phyloP scores from a whole-genome alignment of 805 yeast species.

The Hanseniaspora mollemarum region DNA sequence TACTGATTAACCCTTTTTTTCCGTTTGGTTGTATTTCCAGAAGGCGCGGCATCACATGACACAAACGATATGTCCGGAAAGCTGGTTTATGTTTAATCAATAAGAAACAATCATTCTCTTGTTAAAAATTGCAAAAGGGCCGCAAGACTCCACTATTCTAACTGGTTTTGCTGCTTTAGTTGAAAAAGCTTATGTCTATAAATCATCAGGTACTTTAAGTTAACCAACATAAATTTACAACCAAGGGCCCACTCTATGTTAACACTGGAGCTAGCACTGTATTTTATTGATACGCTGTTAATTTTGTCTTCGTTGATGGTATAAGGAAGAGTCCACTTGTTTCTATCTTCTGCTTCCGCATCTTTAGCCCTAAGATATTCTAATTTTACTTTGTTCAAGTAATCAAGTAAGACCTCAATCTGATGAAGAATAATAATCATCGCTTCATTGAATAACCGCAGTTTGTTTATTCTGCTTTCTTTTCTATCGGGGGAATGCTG shows the following conservation, averaged over 20 bases:
- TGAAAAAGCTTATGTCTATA: conserved; percentile 10
- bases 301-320: conserved; percentile 57
- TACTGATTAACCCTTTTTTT: no score
- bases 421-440: not conserved
- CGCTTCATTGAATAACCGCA: conserved; percentile 6
- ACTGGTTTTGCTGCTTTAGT: not conserved
- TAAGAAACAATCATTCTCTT: no score
- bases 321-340: conserved; percentile 44
- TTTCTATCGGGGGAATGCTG: not conserved
- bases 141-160: no score
- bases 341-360: conserved; percentile 38
- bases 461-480: not conserved
- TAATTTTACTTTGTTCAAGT: conserved; percentile 3
- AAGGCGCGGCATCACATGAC: no score
- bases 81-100: no score
- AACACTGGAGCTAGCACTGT: conserved; percentile 39
- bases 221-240: conserved; percentile 67
- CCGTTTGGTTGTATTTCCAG: no score
- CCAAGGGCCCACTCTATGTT: conserved; percentile 84
- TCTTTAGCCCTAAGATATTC: not conserved
- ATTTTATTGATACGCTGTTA: conserved; percentile 64
- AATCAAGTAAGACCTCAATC: not conserved
- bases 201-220: conserved; percentile 59
- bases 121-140: no score
- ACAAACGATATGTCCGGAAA: no score